Evolutionary conservation across 1,284 basidiomycete species (phyloP).

Genomic region (Hymenochaete sp.): DNA sequence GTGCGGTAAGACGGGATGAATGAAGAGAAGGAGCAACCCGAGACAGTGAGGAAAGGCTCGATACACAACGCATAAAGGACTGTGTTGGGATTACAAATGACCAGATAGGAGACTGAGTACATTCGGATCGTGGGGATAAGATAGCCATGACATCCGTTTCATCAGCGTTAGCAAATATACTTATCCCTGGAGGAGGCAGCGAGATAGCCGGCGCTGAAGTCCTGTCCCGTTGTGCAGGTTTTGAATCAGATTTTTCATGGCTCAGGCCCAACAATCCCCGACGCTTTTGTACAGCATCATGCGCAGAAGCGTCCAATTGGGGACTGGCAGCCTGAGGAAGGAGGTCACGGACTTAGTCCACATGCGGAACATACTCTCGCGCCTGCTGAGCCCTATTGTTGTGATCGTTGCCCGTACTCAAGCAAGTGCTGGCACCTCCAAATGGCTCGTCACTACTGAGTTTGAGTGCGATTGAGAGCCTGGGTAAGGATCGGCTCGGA

Average conservation of each 20-base stretch:
- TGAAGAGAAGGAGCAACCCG: neutral
- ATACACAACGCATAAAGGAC: neutral
- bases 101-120: neutral
- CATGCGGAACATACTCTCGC: neutral
- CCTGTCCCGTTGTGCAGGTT: too few relatives aligned
- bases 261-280: neutral
- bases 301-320: neutral
- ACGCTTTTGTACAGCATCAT: constrained; percentile 1
- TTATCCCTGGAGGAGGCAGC: too few relatives aligned
- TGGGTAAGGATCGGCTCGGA: too few relatives aligned
- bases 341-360: neutral
- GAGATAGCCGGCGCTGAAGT: neutral
- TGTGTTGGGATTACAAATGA: neutral
- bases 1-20: neutral
- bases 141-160: too few relatives aligned
- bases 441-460: too few relatives aligned
- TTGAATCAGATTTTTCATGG: too few relatives aligned
- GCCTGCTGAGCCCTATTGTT: too few relatives aligned
- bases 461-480: too few relatives aligned
- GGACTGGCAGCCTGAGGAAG: neutral
- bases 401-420: neutral
- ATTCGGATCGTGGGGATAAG: too few relatives aligned
- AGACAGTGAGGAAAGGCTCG: neutral
- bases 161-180: neutral
- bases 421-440: too few relatives aligned